Conservation (phyloP, 768 basidiomycete genomes). For the Hericium rajendrae region DNA sequence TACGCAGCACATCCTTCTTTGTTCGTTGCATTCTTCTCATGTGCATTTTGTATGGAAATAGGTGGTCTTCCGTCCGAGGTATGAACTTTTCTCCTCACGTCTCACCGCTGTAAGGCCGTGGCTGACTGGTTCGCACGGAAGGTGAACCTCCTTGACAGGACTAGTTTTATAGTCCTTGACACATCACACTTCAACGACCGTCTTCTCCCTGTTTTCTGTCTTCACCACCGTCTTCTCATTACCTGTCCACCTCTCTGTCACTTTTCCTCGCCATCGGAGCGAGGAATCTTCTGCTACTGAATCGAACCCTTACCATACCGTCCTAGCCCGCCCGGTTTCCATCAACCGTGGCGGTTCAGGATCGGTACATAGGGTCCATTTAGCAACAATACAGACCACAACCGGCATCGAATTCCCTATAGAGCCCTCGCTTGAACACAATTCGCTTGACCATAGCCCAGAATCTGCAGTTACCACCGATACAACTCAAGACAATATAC, state of each 20-base stretch:
- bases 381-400: neutral
- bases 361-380: slow-evolving; percentile 49
- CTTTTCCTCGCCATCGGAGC: slow-evolving; percentile 60
- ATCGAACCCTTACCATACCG: slow-evolving; percentile 37
- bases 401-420: neutral
- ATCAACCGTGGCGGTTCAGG: slow-evolving; percentile 67
- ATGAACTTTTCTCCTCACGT: neutral
- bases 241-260: slow-evolving; percentile 25
- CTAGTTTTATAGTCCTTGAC: slow-evolving; percentile 7
- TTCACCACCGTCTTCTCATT: slow-evolving; percentile 5
- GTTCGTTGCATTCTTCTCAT: neutral
- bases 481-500: neutral
- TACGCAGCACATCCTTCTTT: slow-evolving; percentile 21
- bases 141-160: slow-evolving; percentile 75
- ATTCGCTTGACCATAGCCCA: neutral
- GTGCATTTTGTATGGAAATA: slow-evolving; percentile 19
- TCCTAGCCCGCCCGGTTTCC: slow-evolving; percentile 46
- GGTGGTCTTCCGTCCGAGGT: slow-evolving; percentile 80
- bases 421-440: neutral
- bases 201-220: slow-evolving; percentile 1
- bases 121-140: slow-evolving; percentile 21
- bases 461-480: slow-evolving; percentile 3
- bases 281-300: slow-evolving; percentile 57
- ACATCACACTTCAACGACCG: slow-evolving; percentile 1
- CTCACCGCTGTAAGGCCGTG: slow-evolving; percentile 3